Evolutionary conservation across 345 rosid species (phyloP).

Genomic region (Eucalyptus pauciflora): DNA sequence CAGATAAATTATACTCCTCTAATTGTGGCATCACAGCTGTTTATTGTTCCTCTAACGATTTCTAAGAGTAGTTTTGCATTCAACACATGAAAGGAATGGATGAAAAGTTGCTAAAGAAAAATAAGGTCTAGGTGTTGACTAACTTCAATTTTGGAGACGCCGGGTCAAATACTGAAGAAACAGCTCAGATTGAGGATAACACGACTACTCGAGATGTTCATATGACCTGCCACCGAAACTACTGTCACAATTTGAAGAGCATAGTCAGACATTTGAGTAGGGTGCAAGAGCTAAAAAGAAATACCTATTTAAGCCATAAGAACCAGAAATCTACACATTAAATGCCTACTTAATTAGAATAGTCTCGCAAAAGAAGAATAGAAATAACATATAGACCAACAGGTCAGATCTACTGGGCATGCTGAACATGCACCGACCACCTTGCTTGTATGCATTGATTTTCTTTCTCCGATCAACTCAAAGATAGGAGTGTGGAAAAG

Average conservation of each 20-base stretch:
- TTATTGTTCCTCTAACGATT: background rate
- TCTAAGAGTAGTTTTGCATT: background rate
- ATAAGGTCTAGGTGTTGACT: background rate
- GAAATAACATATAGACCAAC: background rate
- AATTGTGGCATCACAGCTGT: background rate
- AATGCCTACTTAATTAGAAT: background rate
- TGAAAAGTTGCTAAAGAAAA: background rate
- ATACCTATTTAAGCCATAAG: background rate
- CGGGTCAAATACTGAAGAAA: background rate
- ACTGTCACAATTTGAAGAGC: background rate
- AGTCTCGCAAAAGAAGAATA: background rate
- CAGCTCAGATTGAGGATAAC: background rate
- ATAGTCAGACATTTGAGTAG: background rate
- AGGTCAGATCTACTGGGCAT: background rate
- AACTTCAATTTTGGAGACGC: background rate
- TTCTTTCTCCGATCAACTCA: background rate
- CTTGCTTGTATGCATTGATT: background rate
- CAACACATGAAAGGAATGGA: background rate
- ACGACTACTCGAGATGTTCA: background rate
- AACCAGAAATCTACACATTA: background rate
- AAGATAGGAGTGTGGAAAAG: background rate
- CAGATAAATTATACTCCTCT: background rate
- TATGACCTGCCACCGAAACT: background rate
- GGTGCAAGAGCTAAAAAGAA: background rate
- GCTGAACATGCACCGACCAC: background rate